Percentiles rank a stretch among this genome's conserved stretches.
Conservation (phyloP, 306 rosid genomes). For the Mucuna pruriens region DNA sequence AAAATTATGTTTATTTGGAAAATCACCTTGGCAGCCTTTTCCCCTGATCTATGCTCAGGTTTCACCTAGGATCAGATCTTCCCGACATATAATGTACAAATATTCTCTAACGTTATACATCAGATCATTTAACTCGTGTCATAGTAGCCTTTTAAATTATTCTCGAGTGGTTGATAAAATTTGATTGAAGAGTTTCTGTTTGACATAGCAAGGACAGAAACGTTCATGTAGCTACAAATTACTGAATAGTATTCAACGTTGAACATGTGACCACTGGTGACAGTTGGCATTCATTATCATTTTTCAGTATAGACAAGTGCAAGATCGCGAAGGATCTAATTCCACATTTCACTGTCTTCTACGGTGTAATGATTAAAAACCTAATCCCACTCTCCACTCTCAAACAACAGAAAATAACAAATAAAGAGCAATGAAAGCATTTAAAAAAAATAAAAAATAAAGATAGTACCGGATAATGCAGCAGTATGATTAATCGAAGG, state of each 20-base stretch:
- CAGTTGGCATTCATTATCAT: neutral
- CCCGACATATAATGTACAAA: too few relatives aligned
- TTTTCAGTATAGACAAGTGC: neutral
- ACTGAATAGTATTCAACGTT: neutral
- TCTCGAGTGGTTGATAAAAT: neutral
- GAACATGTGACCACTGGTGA: neutral
- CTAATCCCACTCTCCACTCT: neutral
- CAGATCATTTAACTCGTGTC: neutral
- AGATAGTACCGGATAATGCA: conserved; percentile 54
- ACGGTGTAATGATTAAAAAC: neutral
- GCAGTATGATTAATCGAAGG: conserved; percentile 24
- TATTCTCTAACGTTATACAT: neutral
- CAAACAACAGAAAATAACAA: neutral
- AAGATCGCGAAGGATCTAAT: neutral
- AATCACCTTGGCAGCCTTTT: neutral
- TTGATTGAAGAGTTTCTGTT: neutral
- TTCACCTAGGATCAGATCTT: conserved; percentile 3
- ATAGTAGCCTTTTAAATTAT: neutral
- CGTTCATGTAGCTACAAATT: neutral
- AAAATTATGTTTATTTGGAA: neutral
- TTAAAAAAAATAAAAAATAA: too few relatives aligned
- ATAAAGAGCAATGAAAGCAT: neutral
- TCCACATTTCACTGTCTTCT: neutral
- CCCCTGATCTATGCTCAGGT: neutral
- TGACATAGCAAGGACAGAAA: neutral